Conservation (phyloP, 2,329 filamentous ascomycete species). For the Geoglossum cookeanum region DNA sequence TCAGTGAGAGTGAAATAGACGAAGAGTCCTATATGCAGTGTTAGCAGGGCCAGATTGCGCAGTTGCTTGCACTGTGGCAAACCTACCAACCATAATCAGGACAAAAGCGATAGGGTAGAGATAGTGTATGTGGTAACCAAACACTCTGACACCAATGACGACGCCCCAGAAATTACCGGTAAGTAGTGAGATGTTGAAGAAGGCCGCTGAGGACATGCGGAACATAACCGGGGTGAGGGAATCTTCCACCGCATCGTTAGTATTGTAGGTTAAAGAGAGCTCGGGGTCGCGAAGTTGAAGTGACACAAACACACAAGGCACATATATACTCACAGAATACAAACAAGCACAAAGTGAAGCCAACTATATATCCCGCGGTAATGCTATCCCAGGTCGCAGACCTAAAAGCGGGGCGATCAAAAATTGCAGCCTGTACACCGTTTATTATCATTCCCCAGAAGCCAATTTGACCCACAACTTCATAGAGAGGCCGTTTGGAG, state of each 20-base stretch:
- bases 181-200: constrained; percentile 88
- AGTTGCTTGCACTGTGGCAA: background rate
- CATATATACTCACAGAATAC: constrained; percentile 42
- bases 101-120: constrained; percentile 94
- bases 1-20: constrained; percentile 68
- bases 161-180: constrained; percentile 97
- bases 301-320: background rate
- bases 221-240: constrained; percentile 70
- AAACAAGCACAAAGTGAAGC: constrained; percentile 66
- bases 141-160: constrained; percentile 76
- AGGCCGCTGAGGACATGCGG: constrained; percentile 75
- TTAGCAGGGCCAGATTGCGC: background rate
- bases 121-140: constrained; percentile 62
- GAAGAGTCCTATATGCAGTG: constrained; percentile 29
- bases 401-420: constrained; percentile 59
- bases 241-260: constrained; percentile 22
- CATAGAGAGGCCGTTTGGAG: constrained; percentile 67
- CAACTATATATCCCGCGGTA: constrained; percentile 67
- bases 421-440: constrained; percentile 76
- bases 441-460: constrained; percentile 83
- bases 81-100: constrained; percentile 56
- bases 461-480: constrained; percentile 80
- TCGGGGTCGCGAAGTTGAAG: background rate
- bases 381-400: constrained; percentile 43
- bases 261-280: background rate